A percentile compares a stretch with the other conserved stretches of the same genome.
Conservation (phyloP, 2,329 filamentous ascomycete species). For the Stenocarpella maydis region DNA sequence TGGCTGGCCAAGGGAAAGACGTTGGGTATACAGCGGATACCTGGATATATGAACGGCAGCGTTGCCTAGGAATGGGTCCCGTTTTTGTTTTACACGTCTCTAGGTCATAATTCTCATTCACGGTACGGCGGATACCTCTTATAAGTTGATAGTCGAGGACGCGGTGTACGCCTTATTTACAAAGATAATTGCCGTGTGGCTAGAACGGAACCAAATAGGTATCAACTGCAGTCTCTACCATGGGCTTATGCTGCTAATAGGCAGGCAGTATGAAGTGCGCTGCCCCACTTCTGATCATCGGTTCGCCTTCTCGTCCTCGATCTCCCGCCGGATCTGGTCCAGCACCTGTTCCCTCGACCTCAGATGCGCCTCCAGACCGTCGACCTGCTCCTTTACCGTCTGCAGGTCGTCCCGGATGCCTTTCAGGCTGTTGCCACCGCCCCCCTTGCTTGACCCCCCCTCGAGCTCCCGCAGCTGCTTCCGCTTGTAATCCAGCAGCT, state of each 20-base stretch:
- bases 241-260: background rate
- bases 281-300: constrained; percentile 44
- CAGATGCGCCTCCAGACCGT: constrained; percentile 86
- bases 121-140: background rate
- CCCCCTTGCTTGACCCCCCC: constrained; percentile 72
- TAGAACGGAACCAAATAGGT: background rate
- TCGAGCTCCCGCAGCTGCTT: constrained; percentile 79
- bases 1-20: constrained; percentile 62
- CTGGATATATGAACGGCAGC: constrained; percentile 57
- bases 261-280: background rate
- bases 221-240: constrained; percentile 17
- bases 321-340: constrained; percentile 78
- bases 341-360: constrained; percentile 78
- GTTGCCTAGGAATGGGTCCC: constrained; percentile 54
- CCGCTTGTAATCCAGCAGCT: constrained; percentile 94
- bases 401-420: constrained; percentile 85
- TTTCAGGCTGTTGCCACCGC: constrained; percentile 77
- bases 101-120: background rate
- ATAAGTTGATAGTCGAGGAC: background rate
- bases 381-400: constrained; percentile 92
- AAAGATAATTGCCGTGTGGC: constrained; percentile 13
- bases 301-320: constrained; percentile 83
- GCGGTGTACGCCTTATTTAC: background rate
- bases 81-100: background rate
- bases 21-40: constrained; percentile 54